Base-by-base conservation (phyloP, 2,329 filamentous ascomycete genomes). In the Trichoderma sp. region DNA sequence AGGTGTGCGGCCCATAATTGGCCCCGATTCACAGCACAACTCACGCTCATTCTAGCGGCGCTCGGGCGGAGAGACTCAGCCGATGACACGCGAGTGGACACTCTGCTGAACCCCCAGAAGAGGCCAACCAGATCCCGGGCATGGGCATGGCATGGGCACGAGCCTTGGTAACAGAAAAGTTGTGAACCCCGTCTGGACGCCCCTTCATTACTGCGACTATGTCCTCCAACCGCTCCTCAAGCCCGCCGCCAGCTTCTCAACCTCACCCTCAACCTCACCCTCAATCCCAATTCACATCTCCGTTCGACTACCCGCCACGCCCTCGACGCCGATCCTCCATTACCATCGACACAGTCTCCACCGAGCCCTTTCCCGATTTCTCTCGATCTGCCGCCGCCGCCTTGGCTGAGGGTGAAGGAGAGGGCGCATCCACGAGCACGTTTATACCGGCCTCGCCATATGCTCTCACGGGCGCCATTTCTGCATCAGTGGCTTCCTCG, bases 301-400 rank as follows among this genome's bases (percentile, higher is more conserved):
- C 16, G 4, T 11, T 33, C 27, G 31, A 21, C 33, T 40, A 31
- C 47, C 19, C 40, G n/a, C 7, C 65, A 33, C 66, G 49, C 37
- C 56, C 65, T 67, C 62, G 55, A 24, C 68, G 68, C 43, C 49
- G 62, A 33, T 70, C 68, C 63, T 64, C 55, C 62, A 40, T 67
- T 55, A 37, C 68, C 60, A 52, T 47, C 47, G 57, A 53, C 43
- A 27, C 60, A 19, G 8, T 37, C 31, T 35, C 47, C 35, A 52
- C 58, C 62, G 68, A 70, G 35, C 40, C 63, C 27, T 67, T 56
- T 21, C 40, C 62, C 53, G 43, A 66, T 63, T 31, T 59, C 33
- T 67, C 62, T 21, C 62, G 24, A 43, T 70, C 56, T 24, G 55
- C 55, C n/a, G 33, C 57, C n/a, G 53, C 55, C 67, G 40, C 55